Percentiles rank a stretch among this genome's conserved stretches.
Evolutionary conservation across 805 yeast genomes (phyloP).

Genomic region (Teunomyces lycoperdinae): DNA sequence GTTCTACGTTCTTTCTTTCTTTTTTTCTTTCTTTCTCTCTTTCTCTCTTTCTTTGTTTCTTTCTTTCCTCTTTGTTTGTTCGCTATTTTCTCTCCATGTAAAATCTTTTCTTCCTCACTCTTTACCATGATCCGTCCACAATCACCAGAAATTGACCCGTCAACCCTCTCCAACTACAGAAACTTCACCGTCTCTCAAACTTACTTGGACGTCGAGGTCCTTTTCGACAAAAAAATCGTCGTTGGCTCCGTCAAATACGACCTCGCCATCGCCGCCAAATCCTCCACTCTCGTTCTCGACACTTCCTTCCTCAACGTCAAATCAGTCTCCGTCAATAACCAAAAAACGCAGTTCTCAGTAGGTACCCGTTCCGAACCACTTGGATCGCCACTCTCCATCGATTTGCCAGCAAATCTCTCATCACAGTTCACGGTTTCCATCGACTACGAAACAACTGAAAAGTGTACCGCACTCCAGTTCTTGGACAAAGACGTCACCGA

Average conservation of each 20-base stretch:
- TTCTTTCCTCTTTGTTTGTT: not conserved
- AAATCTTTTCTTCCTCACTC: not conserved
- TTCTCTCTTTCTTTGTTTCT: not conserved
- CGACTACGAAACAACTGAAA: slow-evolving; percentile 25
- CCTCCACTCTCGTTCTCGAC: slow-evolving; percentile 19
- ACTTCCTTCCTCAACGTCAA: slow-evolving; percentile 23
- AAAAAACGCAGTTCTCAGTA: slow-evolving; percentile 8
- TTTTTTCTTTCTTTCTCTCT: not conserved
- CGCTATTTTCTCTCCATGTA: not conserved
- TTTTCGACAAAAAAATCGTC: slow-evolving; percentile 22
- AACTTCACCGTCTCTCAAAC: slow-evolving; percentile 19
- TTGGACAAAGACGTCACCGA: slow-evolving; percentile 20
- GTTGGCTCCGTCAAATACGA: slow-evolving; percentile 22
- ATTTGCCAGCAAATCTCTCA: slow-evolving; percentile 5
- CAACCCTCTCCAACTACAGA: slow-evolving; percentile 52
- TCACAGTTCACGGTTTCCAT: slow-evolving; percentile 14
- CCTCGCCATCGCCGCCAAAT: slow-evolving; percentile 8
- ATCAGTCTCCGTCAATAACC: slow-evolving; percentile 18
- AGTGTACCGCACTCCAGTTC: slow-evolving; percentile 35
- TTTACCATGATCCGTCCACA: slow-evolving; percentile 13
- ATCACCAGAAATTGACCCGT: slow-evolving; percentile 65
- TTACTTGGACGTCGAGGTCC: slow-evolving; percentile 19
- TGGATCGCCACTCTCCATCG: slow-evolving; percentile 25
- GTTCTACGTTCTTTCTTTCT: not conserved
- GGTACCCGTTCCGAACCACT: slow-evolving; percentile 17